Conservation (phyloP, 2,329 filamentous ascomycete genomes). For the Colletotrichum shisoi region DNA sequence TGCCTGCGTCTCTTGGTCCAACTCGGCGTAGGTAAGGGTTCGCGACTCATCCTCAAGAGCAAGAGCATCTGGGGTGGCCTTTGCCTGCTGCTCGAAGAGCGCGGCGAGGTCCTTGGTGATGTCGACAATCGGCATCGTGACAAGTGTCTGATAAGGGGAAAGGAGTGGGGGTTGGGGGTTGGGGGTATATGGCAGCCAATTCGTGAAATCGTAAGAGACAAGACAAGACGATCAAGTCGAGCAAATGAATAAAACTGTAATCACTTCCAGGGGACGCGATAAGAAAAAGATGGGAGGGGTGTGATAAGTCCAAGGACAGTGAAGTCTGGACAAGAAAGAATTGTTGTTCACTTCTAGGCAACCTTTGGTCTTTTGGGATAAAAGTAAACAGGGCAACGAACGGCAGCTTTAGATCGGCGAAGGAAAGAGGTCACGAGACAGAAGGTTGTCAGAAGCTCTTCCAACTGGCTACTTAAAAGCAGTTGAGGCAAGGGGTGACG, state of each 20-base stretch:
- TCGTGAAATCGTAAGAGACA: constrained; percentile 1
- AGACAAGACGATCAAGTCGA: too few relatives aligned
- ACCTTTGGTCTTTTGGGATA: constrained; percentile 19
- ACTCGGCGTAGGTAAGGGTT: constrained; percentile 75
- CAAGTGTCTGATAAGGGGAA: neutral
- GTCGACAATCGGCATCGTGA: constrained; percentile 71
- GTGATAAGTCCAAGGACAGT: neutral
- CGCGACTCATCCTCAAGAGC: constrained; percentile 75
- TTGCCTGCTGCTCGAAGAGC: constrained; percentile 74
- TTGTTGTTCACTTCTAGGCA: constrained; percentile 6
- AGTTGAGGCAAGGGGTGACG: constrained; percentile 23
- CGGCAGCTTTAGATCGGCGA: constrained; percentile 21
- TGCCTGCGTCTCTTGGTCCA: constrained; percentile 71
- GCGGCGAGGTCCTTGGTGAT: constrained; percentile 75
- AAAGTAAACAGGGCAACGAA: constrained; percentile 21
- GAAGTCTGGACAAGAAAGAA: neutral
- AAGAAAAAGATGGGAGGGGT: constrained; percentile 1
- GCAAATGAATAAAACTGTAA: neutral
- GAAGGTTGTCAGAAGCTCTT: constrained; percentile 33
- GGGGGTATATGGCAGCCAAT: constrained; percentile 15
- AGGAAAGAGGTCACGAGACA: constrained; percentile 39
- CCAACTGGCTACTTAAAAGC: constrained; percentile 15
- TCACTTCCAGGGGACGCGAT: constrained; percentile 6
- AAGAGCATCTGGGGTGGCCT: constrained; percentile 71
- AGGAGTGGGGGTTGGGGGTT: too few relatives aligned